Percentiles rank a stretch among this genome's conserved stretches.
These are phyloP conservation scores for Juglanconis juglandina DNA, from an alignment of 2,329 filamentous ascomycete species.

Conservation along the genomic window DNA sequence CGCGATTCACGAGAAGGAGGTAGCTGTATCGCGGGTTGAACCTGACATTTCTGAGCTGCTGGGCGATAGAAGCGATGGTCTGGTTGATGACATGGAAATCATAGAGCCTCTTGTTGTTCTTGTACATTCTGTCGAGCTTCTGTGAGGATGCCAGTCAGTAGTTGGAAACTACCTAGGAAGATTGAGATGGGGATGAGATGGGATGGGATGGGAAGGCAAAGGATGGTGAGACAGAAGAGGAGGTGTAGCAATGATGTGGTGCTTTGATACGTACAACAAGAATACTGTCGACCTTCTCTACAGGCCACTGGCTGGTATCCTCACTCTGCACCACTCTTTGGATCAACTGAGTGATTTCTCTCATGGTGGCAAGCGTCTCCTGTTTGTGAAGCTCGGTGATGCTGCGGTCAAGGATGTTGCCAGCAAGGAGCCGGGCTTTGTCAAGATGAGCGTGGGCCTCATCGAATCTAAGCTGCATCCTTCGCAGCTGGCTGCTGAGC, in stretches of 20 bases:
- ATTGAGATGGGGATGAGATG: too few relatives aligned
- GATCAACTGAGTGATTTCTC: background rate
- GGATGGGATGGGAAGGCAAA: too few relatives aligned
- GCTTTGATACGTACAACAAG: background rate
- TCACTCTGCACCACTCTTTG: background rate
- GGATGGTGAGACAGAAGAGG: background rate
- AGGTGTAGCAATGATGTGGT: background rate
- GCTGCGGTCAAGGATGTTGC: background rate
- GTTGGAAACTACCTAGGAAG: too few relatives aligned
- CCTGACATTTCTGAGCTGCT: too few relatives aligned
- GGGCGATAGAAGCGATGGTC: too few relatives aligned
- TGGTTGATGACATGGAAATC: too few relatives aligned
- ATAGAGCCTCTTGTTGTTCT: too few relatives aligned
- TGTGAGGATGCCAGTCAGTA: too few relatives aligned
- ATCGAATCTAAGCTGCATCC: background rate
- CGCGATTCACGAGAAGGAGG: too few relatives aligned
- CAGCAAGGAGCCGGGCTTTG: background rate
- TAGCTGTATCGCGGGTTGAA: too few relatives aligned
- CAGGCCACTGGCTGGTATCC: background rate
- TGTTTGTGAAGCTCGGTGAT: background rate
- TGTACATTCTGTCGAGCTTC: too few relatives aligned
- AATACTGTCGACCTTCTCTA: background rate
- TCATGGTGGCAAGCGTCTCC: background rate
- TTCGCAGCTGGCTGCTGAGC: background rate
- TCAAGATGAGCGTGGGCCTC: background rate